Evolutionary conservation across 2,329 filamentous ascomycete genomes (phyloP).

Genomic region (Exophiala sp.): DNA sequence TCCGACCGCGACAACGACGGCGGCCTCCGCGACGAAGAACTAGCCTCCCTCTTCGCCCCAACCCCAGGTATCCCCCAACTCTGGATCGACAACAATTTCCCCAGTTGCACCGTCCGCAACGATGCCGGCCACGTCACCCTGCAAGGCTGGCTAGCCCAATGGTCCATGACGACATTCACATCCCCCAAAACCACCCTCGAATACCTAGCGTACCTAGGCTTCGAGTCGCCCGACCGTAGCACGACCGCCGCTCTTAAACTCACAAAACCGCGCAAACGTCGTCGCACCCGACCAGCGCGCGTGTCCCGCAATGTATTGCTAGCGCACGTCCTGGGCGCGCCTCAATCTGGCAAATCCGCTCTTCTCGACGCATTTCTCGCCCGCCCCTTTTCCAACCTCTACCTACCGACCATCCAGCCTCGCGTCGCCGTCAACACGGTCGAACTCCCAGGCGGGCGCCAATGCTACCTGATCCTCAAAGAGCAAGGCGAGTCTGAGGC

Average conservation of each 20-base stretch:
- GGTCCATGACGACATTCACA: conserved; percentile 99
- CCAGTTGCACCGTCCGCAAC: conserved; percentile 88
- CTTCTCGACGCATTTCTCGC: conserved; percentile 89
- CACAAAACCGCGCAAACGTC: conserved; percentile 84
- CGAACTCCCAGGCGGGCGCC: conserved; percentile 90
- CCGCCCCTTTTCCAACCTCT: conserved; percentile 75
- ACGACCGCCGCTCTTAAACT: conserved; percentile 84
- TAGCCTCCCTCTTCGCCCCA: conserved; percentile 83
- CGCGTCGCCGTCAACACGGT: conserved; percentile 93
- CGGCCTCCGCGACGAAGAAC: conserved; percentile 79
- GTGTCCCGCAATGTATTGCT: conserved; percentile 93
- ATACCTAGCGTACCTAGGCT: conserved; percentile 93
- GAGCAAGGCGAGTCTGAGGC: conserved; percentile 87
- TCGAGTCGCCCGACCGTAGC: conserved; percentile 71
- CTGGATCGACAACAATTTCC: conserved; percentile 86
- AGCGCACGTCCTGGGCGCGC: conserved; percentile 84
- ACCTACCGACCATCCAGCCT: conserved; percentile 92
- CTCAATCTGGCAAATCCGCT: conserved; percentile 84
- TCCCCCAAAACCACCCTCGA: conserved; percentile 93
- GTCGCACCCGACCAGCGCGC: conserved; percentile 68
- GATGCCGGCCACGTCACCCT: conserved; percentile 93
- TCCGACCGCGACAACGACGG: conserved; percentile 98
- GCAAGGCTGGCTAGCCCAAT: conserved; percentile 96
- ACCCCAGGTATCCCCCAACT: conserved; percentile 83
- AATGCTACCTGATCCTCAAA: conserved; percentile 93